phyloP scores from a whole-genome alignment of 495 filamentous ascomycete species.

The Hypomontagnella monticulosa region DNA sequence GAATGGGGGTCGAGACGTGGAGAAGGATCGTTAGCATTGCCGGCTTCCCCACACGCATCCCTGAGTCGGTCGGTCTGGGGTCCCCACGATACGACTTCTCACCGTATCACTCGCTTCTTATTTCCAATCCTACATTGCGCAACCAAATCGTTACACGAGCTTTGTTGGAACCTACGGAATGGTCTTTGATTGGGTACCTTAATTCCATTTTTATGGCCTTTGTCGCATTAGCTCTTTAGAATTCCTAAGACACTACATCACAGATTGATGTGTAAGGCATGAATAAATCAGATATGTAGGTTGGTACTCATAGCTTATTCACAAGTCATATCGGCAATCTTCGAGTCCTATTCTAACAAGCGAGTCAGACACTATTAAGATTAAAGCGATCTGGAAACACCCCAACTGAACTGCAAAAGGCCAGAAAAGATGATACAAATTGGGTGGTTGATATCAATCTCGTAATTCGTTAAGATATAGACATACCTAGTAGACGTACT shows the following conservation, averaged over 20 bases:
- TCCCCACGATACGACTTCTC: constrained; percentile 10
- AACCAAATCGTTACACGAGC: not conserved
- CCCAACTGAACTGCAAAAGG: not conserved
- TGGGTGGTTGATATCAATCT: not conserved
- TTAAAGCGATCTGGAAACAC: not conserved
- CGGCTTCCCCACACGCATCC: constrained; percentile 30
- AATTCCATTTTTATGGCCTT: not conserved
- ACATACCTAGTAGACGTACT: constrained; percentile 16
- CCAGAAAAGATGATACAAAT: not conserved
- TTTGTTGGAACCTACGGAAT: not conserved
- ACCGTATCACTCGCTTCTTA: not conserved
- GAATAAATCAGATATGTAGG: no score
- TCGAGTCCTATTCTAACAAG: constrained; percentile 1
- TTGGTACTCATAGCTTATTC: no score
- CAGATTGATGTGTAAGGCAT: no score
- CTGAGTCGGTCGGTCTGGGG: constrained; percentile 10
- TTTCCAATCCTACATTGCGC: not conserved
- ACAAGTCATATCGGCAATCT: no score
- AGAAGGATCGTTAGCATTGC: constrained; percentile 19
- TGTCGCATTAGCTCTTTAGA: no score
- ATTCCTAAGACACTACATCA: no score
- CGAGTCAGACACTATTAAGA: not conserved
- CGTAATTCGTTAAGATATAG: constrained; percentile 18
- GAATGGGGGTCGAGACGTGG: constrained; percentile 31
- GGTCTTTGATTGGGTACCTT: not conserved